Base-by-base conservation (phyloP, 2,329 filamentous ascomycete species). In the Verruconis gallopava region DNA sequence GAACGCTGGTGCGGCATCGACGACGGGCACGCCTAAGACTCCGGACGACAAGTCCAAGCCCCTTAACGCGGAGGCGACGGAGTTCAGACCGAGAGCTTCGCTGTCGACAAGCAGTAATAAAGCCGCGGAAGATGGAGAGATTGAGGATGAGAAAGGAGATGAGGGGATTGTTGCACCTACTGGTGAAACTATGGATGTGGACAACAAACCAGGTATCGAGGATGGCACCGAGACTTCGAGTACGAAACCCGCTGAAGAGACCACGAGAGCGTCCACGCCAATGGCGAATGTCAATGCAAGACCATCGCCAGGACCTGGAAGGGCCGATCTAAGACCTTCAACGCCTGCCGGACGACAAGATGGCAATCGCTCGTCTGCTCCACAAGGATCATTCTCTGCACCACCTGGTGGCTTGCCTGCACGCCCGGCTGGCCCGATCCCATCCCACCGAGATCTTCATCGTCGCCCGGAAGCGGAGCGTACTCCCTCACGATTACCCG, bases 111-210 rank as follows among this genome's bases (percentile, higher is more conserved):
- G 21, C 32, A 43, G 42, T 36, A 36, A n/a, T 30, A 57, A 44
- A 47, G 76, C 79, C 46, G 73, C 75, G 41, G 81, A 85, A 55
- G 81, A 85, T 53, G 81, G 81, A 15, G 81, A 85, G 55, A 79
- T 84, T 18, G 73, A 77, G 47, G 80, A 84, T 50, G 66, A 64
- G 22, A 75, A 64, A n/a, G n/a, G n/a, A n/a, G n/a, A n/a, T n/a
- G n/a, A n/a, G n/a, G n/a, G n/a, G n/a, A n/a, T n/a, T n/a, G n/a
- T n/a, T n/a, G n/a, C n/a, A n/a, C n/a, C n/a, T n/a, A n/a, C n/a
- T n/a, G n/a, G n/a, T n/a, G n/a, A n/a, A n/a, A n/a, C n/a, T n/a
- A n/a, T n/a, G 58, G 46, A 28, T 57, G 54, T 20, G 2, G 19
- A 44, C 15, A 40, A 47, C 5, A 39, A 38, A 15, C 5, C 25